phyloP scores from a whole-genome alignment of 1,139 yeast species.

The Pichia sp. region DNA sequence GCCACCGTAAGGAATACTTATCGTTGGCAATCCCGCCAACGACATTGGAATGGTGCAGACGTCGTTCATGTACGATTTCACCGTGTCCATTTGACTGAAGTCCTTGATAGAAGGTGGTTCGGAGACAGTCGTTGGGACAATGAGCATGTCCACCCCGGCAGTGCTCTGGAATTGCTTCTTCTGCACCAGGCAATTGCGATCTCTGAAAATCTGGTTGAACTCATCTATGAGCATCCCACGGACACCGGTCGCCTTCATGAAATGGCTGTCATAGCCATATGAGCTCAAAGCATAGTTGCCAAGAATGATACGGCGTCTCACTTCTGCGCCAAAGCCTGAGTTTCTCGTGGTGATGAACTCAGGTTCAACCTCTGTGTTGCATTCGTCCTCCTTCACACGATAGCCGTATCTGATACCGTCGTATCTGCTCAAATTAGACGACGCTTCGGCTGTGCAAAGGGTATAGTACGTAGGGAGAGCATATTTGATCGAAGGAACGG shows the following conservation, averaged over 20 bases:
- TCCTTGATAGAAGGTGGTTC: slow-evolving; percentile 49
- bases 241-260: slow-evolving; percentile 65
- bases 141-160: slow-evolving; percentile 53
- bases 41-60: slow-evolving; percentile 87
- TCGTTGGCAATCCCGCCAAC: slow-evolving; percentile 84
- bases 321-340: slow-evolving; percentile 72
- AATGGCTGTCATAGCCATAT: slow-evolving; percentile 70
- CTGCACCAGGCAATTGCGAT: slow-evolving; percentile 41
- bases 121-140: slow-evolving; percentile 62
- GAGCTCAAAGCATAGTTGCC: slow-evolving; percentile 87
- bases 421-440: slow-evolving; percentile 82
- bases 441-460: slow-evolving; percentile 87
- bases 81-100: slow-evolving; percentile 42
- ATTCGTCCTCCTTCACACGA: slow-evolving; percentile 33
- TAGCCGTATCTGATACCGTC: slow-evolving; percentile 88
- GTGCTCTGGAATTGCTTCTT: slow-evolving; percentile 31
- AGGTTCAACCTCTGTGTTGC: slow-evolving; percentile 20
- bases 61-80: slow-evolving; percentile 72
- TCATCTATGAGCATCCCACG: slow-evolving; percentile 59
- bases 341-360: slow-evolving; percentile 57
- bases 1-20: slow-evolving; percentile 59
- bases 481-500: slow-evolving; percentile 62
- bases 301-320: slow-evolving; percentile 70
- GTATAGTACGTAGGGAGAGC: slow-evolving; percentile 85
- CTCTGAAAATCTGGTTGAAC: slow-evolving; percentile 58